Base-by-base conservation (phyloP, 345 rosid species). In the thale cress (Arabidopsis thaliana) region DNA sequence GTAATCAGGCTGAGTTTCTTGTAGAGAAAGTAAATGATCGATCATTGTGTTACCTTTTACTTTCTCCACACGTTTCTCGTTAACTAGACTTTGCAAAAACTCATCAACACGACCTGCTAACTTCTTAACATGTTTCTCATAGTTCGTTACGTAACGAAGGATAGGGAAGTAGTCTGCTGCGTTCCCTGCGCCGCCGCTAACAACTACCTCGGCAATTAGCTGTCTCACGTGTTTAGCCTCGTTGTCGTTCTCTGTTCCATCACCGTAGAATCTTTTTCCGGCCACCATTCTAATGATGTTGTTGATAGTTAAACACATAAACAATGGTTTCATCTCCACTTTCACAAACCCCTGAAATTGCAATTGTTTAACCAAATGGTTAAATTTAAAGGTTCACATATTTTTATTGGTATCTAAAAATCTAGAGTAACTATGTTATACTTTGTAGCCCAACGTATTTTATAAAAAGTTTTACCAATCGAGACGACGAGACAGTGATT, bases 21-120 rank as follows among this genome's bases (percentile, higher is more conserved):
- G 92, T 53, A 84, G 66, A 16, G 82, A 74, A 61, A 88, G 88
- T 11, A 91, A 66, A 57, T 84, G 92, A 78, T 81, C 71, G 7
- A 91, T 83, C 87, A 85, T 72, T 0, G 74, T 82, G 45, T 79
- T 69, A 6, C 48, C 55, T 52, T 42, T 78, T 65, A 51, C 73
- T 59, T 68, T 44, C 8, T 59, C 48, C 2, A 3, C 51, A 30
- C 86, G 77, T 49, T 75, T 69, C 68, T 83, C 84, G 33, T 85
- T 83, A 30, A 90, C 71, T 28, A 88, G 56, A 3, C 74, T 67
- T 37, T 87, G 88, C 69, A 77, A 48, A 36, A 91, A 81, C 6
- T 5, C 20, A 32, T 91, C 91, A 1, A 70, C 1, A 8, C 45
- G 72, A 62, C 65, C 20, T 0, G 65, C 76, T 1, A 89, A 32